Evolutionary conservation across 2,329 filamentous ascomycete species (phyloP).

Genomic region (Hypoxylon rubiginosum): DNA sequence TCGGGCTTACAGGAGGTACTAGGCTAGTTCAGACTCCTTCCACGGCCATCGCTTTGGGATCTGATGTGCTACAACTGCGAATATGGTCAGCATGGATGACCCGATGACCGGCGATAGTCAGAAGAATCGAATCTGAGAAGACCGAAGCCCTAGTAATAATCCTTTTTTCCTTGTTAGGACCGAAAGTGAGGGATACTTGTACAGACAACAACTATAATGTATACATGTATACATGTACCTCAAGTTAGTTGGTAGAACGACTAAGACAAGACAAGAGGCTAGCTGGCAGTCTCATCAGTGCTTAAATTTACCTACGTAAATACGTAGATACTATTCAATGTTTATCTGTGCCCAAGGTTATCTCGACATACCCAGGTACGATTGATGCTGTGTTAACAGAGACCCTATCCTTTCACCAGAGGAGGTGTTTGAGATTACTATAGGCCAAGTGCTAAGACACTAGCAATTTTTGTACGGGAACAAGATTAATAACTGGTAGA

Average conservation of each 20-base stretch:
- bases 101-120: slow-evolving; percentile 33
- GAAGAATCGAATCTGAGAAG: slow-evolving; percentile 15
- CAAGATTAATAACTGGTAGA: background rate
- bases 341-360: background rate
- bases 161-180: background rate
- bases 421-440: slow-evolving; percentile 39
- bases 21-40: background rate
- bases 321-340: background rate
- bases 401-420: slow-evolving; percentile 20
- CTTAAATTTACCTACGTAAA: background rate
- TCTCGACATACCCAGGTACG: slow-evolving; percentile 12
- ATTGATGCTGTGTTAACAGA: slow-evolving; percentile 32
- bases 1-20: slow-evolving; percentile 25
- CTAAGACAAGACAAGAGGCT: too few species aligned
- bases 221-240: too few species aligned
- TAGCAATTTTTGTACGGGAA: slow-evolving; percentile 29
- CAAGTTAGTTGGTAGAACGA: too few species aligned
- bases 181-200: background rate
- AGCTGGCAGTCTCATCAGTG: too few species aligned
- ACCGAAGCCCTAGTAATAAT: slow-evolving; percentile 8
- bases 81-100: slow-evolving; percentile 31
- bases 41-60: background rate
- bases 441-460: slow-evolving; percentile 25
- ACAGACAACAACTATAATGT: too few species aligned
- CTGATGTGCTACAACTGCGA: slow-evolving; percentile 5